These are phyloP conservation scores for Auricularia heimuer DNA, from an alignment of 768 basidiomycete genomes.

Conservation along the genomic window DNA sequence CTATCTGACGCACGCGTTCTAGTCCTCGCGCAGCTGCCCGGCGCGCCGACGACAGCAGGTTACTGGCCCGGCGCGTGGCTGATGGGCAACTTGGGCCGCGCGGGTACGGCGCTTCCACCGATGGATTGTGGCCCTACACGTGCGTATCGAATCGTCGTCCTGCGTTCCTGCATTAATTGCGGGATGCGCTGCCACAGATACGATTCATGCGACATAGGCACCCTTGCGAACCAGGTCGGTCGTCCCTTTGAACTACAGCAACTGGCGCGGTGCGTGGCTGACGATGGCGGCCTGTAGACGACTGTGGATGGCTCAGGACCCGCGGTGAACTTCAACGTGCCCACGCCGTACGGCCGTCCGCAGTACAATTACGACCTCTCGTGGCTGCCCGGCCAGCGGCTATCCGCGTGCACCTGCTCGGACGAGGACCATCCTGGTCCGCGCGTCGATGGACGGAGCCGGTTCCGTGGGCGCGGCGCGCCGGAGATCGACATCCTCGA, in stretches of 20 bases:
- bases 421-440: constrained; percentile 87
- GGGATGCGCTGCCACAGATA: constrained; percentile 33
- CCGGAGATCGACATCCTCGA: constrained; percentile 94
- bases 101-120: constrained; percentile 82
- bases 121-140: constrained; percentile 81
- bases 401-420: constrained; percentile 83
- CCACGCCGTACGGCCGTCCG: constrained; percentile 25
- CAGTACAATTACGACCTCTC: constrained; percentile 57
- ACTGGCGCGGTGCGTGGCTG: neutral
- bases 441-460: constrained; percentile 23
- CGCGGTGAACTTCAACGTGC: constrained; percentile 45
- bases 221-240: constrained; percentile 69
- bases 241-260: constrained; percentile 25
- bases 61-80: constrained; percentile 66
- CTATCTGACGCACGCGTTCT: neutral
- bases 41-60: neutral
- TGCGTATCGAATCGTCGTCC: constrained; percentile 22
- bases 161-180: neutral
- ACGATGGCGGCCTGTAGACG: constrained; percentile 8
- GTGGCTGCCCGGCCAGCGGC: constrained; percentile 75
- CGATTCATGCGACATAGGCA: constrained; percentile 77
- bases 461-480: constrained; percentile 52
- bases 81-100: constrained; percentile 47
- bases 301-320: constrained; percentile 32
- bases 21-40: neutral